Base-by-base conservation (phyloP, 352 stramenopile species). In the Phytophthora cryptogea region DNA sequence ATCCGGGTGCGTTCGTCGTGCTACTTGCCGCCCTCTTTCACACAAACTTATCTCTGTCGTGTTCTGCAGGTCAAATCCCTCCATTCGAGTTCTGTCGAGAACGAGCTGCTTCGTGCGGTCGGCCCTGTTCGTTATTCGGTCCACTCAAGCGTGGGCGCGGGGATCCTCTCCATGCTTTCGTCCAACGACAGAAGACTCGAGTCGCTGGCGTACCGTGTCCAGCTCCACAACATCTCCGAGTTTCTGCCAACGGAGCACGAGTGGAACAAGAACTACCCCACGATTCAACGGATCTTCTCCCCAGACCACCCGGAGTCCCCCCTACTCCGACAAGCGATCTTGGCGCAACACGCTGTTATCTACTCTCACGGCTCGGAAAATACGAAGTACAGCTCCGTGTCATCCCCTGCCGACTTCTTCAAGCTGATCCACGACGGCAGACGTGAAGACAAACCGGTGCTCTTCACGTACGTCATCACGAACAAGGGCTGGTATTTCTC, bases 241-340 rank as follows among this genome's bases (percentile, higher is more conserved):
- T 72, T 66, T 20, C n/a, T 75, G 14, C 54, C 67, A 2, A 59
- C 23, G 2, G 57, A 72, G 8, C 51, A 64, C 40, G 67, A 72
- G 33, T 75, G 67, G 67, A 75, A 72, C 58, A 72, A 75, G 44
- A 57, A 66, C 44, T 69, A 75, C 40, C 44, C 48, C 17, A 59
- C 63, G 4, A 65, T 69, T 28, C 67, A 75, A 42, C 53, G 54
- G 8, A 68, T 75, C 42, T 75, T 75, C 32, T 72, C 67, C 14
- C 50, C 63, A 0, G 63, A 75, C 40, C 56, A 69, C 43, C 63
- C 58, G 3, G 63, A 75, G 49, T 63, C 63, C 0, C 63, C 63
- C 1, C 36, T 75, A 16, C 58, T 75, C 10, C 67, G 67, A 40
- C 59, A 70, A 47, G 63, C 63, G 7, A 31, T 75, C 20, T 51